A percentile compares a stretch with the other conserved stretches of the same genome.
Conservation (phyloP, 2,329 filamentous ascomycete genomes). For the Mollisiaceae sp. region DNA sequence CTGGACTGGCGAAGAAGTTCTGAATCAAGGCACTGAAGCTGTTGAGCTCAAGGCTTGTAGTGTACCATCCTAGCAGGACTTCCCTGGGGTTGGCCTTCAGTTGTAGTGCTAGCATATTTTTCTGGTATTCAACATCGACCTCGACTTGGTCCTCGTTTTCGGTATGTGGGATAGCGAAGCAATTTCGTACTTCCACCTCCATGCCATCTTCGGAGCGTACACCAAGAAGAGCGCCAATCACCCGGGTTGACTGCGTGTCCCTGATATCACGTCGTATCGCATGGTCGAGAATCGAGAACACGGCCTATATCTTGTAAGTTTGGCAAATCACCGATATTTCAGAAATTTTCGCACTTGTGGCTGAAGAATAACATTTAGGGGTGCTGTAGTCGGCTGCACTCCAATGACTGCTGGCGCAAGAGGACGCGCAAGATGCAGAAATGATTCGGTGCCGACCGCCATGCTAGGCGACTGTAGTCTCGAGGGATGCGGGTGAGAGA, state of each 20-base stretch:
- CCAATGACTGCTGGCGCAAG: conserved; percentile 81
- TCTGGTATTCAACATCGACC: conserved; percentile 99
- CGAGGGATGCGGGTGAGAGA: conserved; percentile 20
- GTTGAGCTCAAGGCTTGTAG: conserved; percentile 95
- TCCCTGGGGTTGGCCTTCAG: conserved; percentile 94
- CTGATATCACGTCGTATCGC: conserved; percentile 73
- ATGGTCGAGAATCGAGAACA: conserved; percentile 88
- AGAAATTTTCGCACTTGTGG: conserved; percentile 72
- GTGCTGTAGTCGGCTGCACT: conserved; percentile 84
- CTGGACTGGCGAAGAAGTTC: conserved; percentile 98
- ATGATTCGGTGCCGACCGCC: conserved; percentile 78
- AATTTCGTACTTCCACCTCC: conserved; percentile 93
- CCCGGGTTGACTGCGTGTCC: conserved; percentile 85
- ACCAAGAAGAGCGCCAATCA: conserved; percentile 95
- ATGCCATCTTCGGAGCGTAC: conserved; percentile 94
- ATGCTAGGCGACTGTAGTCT: conserved; percentile 62
- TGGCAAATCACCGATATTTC: conserved; percentile 4
- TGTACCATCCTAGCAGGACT: conserved; percentile 96
- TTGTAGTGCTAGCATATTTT: conserved; percentile 96
- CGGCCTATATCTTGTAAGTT: conserved; percentile 54
- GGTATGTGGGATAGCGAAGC: conserved; percentile 97
- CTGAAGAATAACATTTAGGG: conserved; percentile 92
- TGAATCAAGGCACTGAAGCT: conserved; percentile 98
- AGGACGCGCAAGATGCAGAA: conserved; percentile 93
- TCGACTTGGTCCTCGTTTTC: conserved; percentile 99